Base-by-base conservation (phyloP, 495 filamentous ascomycete species). In the Bathelium albidoporum region DNA sequence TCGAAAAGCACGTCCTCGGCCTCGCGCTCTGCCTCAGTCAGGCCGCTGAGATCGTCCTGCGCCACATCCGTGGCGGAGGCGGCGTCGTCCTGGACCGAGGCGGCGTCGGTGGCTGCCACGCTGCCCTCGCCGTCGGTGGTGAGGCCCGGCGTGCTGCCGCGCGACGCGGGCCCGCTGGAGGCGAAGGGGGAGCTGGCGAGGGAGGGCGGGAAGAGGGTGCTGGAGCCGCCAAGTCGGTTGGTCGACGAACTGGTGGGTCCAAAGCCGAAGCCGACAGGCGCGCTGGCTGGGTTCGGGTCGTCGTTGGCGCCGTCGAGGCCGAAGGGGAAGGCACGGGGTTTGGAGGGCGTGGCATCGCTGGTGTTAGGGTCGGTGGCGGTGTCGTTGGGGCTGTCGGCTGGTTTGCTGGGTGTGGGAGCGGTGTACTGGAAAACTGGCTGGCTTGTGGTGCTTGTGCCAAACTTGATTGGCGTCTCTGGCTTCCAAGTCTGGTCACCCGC, bases 121-220 rank as follows among this genome's bases (percentile, higher is more conserved):
- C 61, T 64, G 36, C 64, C 59, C 43, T 69, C 71, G 58, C 65
- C 69, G 28, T 68, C 65, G 20, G 64, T 67, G 16, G 65, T 70
- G 22, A 66, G 34, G 49, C 65, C 69, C 16, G 71, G 71, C 3
- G 69, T 69, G 20, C 67, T 70, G 26, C 67, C 69, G 49, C 71
- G 65, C 1, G 71, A 73, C 1, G 60, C 44, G 12, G 58, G 39
- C 1, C 32, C 44, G 29, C 62, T 55, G 45, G 52, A 59, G n/a
- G 32, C 41, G 36, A 61, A 45, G 0, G 44, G 32, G 16, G 63
- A 61, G 20, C 29, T 22, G 32, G 24, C 32, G 10, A 9, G 11
- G 24, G 58, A 36, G 31, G 45, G 32, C 24, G 62, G 36, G 29
- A 20, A 59, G 44, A 20, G 44, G 44, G 5, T 49, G 44, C 16